A percentile compares a stretch with the other conserved stretches of the same genome.
phyloP scores from a whole-genome alignment of 495 filamentous ascomycete species.

The Aspergillus olivimuriae region DNA sequence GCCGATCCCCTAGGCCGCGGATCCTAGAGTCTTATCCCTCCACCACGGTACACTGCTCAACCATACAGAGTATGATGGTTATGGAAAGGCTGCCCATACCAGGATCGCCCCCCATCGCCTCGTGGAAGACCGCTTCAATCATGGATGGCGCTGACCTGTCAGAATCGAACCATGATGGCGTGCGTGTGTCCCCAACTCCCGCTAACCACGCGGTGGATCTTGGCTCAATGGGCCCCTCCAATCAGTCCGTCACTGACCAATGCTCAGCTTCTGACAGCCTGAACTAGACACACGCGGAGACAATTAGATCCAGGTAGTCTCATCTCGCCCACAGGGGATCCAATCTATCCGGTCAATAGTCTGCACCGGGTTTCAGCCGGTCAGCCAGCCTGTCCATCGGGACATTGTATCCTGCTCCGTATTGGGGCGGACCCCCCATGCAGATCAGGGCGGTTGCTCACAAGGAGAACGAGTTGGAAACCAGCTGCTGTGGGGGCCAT shows the following conservation, averaged over 20 bases:
- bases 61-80: no score
- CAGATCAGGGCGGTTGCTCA: background rate
- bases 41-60: no score
- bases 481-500: no score
- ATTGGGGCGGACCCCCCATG: background rate
- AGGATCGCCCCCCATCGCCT: no score
- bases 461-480: no score
- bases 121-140: no score
- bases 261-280: background rate
- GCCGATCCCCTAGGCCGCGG: no score
- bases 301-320: background rate
- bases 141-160: no score
- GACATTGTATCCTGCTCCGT: background rate
- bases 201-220: background rate
- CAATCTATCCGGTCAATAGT: background rate
- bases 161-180: no score
- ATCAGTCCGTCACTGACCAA: background rate
- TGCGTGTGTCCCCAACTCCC: no score
- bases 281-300: background rate
- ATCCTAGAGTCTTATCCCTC: no score
- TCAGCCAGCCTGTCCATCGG: constrained; percentile 8
- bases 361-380: constrained; percentile 1
- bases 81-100: no score
- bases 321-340: background rate
- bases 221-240: background rate